Percentiles rank a stretch among this genome's conserved stretches.
Evolutionary conservation across 2,329 filamentous ascomycete species (phyloP).

Genomic region (Trichoderma sp.): DNA sequence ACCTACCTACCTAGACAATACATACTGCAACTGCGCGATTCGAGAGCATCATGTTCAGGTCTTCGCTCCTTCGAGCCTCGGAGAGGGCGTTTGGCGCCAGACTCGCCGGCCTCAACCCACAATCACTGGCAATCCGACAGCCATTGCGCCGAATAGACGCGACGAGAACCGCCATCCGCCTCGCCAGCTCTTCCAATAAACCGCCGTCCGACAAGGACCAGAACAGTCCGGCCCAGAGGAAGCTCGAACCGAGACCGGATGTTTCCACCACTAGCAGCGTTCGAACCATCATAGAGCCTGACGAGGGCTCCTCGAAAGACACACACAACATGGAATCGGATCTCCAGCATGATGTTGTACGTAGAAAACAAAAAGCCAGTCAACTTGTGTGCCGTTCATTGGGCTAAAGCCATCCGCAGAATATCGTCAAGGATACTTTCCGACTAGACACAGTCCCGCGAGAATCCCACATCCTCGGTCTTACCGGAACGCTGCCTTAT

Average conservation of each 20-base stretch:
- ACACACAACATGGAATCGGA: constrained; percentile 39
- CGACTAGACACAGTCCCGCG: constrained; percentile 65
- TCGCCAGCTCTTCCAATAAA: constrained; percentile 23
- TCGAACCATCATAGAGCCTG: constrained; percentile 52
- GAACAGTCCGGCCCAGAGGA: constrained; percentile 58
- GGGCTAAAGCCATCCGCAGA: no score
- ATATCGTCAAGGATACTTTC: constrained; percentile 69
- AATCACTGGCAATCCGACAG: constrained; percentile 33
- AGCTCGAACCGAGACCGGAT: constrained; percentile 55
- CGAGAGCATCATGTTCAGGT: constrained; percentile 37
- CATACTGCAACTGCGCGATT: no score
- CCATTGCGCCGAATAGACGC: constrained; percentile 27
- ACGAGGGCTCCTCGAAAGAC: constrained; percentile 33
- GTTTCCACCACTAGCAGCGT: constrained; percentile 63
- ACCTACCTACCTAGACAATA: no score
- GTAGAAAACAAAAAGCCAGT: no score
- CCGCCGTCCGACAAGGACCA: constrained; percentile 53
- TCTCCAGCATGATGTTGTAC: constrained; percentile 58
- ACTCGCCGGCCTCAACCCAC: constrained; percentile 25
- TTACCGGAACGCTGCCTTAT: constrained; percentile 83
- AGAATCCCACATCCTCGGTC: constrained; percentile 67
- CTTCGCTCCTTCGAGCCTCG: constrained; percentile 28
- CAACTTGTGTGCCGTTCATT: neutral
- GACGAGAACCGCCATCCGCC: constrained; percentile 2
- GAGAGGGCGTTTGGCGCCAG: neutral